Base-by-base conservation (phyloP, 768 basidiomycete species). In the Albatrellus ellisii region DNA sequence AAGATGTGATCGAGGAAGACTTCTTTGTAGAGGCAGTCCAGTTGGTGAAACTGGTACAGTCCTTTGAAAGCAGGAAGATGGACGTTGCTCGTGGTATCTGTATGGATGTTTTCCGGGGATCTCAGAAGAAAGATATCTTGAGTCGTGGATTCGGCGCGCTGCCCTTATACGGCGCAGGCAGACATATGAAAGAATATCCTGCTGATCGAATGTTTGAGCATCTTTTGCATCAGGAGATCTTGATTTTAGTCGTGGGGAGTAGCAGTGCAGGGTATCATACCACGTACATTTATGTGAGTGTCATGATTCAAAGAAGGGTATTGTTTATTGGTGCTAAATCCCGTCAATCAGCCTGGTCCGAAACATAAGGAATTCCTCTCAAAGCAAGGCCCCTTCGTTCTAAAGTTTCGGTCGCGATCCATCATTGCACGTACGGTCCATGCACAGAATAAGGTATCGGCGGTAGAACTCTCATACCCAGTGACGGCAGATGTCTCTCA, bases 1-100 rank as follows among this genome's bases (percentile, higher is more conserved):
- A 41, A 1, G 40, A 40, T 4, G 51, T 68, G 4, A 54, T 68
- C 14, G 62, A 60, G 9, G 60, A 67, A 28, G 78, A 95, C 54
- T 68, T 87, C n/a, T 79, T 79, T 0, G 53, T 59, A 1, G 61
- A 68, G 22, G 85, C 81, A 0, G 59, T 58, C 26, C 60, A 67
- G 15, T 68, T 76, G n/a, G 60, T 90, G 26, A 57, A 58, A 18
- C 12, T 44, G 36, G 37, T 47, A 14, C 44, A 47, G 10, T 47
- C 51, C 31, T 28, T 43, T 5, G n/a, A 43, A 22, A 24, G n/a
- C 2, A 18, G 2, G 12, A 3, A 4, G 7, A 27, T 38, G 42
- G 43, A 41, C 38, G 43, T 51, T 24, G 43, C 50, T 10, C 37
- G 40, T 8, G 20, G 38, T 7, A 42, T 21, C 4, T 40, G 47